Evolutionary conservation across 257 asterid genomes (phyloP).

Genomic region (Penstemon davidsonii): DNA sequence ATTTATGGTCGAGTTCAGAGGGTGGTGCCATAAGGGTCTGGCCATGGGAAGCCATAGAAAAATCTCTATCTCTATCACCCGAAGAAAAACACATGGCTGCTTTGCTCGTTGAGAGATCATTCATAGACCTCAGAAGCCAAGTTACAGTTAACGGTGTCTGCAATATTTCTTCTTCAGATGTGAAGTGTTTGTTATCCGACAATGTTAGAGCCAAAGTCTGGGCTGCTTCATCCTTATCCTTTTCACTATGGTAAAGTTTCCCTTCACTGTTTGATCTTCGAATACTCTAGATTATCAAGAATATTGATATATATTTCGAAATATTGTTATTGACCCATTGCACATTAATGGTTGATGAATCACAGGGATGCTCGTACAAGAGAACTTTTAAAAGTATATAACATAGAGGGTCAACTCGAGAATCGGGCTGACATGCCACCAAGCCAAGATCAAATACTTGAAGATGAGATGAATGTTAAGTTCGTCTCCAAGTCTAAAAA

Average conservation of each 20-base stretch:
- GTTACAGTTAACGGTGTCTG: constrained; percentile 84
- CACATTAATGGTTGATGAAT: constrained; percentile 21
- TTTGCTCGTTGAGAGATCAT: constrained; percentile 76
- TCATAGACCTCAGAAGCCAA: constrained; percentile 76
- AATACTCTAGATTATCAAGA: no score
- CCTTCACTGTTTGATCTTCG: not conserved
- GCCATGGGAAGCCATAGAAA: constrained; percentile 89
- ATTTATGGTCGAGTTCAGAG: constrained; percentile 93
- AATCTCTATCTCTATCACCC: constrained; percentile 66
- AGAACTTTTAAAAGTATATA: constrained; percentile 81
- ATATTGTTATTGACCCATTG: not conserved
- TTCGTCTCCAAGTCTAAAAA: constrained; percentile 71
- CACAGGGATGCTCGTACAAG: constrained; percentile 92
- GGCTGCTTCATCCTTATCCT: constrained; percentile 76
- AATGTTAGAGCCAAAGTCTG: constrained; percentile 67
- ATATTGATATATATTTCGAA: no score
- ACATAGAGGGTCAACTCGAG: constrained; percentile 82
- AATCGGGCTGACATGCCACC: constrained; percentile 64
- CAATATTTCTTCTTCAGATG: constrained; percentile 82
- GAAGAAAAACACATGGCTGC: constrained; percentile 92
- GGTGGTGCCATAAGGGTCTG: constrained; percentile 74
- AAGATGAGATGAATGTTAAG: constrained; percentile 75
- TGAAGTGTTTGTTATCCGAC: constrained; percentile 71
- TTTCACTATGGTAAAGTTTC: constrained; percentile 71
- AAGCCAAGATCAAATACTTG: constrained; percentile 61